Evolutionary conservation across 148 eudicot genomes (phyloP), one percentile per base, ranked within the genome.

Genomic region (Rhododendron molle): DNA sequence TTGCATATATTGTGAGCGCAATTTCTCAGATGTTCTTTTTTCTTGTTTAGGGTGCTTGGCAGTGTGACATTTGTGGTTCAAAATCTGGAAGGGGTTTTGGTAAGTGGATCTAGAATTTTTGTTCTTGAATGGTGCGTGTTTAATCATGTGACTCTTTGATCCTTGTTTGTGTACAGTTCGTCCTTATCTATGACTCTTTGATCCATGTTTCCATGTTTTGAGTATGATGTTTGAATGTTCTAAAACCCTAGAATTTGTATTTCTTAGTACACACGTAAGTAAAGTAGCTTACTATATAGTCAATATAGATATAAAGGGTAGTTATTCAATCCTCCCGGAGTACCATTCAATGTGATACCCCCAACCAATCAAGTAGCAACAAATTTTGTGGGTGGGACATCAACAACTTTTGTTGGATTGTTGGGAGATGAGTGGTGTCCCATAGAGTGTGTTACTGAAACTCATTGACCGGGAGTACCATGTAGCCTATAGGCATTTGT

Each of bases 51-150:
- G 98, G 94, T 92, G 96, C 96, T 87, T 96, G 99, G 99, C 98
- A 96, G 83, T 96, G 98, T 91, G 98, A 96, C 83, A 90, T 96
- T 86, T 96, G 99, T 90, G 94, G 95, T 83, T 94, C 99, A 84
- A 94, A 94, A 88, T 94, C 99, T 73, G 98, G 99, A 88, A 91
- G 95, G 82, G 99, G 99, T 62, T 96, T 95, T 80, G 99, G 99
- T 96, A 89, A 87, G 99, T 76, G 81, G 30, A 87, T 56, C 80
- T 11, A 18, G 46, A 76, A 58, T 58, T 58, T 43, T 62, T 32
- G 14, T 78, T 43, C 20, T 32, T 65, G 3, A 34, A 67, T 44
- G 21, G 26, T 16, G 16, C 46, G 8, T 1, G 26, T 18, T 40
- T 58, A 15, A 30, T 82, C 21, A 23, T 28, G 13, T 30, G 62